phyloP scores from a whole-genome alignment of 2,329 filamentous ascomycete genomes.

The Aspergillus fumigatus region DNA sequence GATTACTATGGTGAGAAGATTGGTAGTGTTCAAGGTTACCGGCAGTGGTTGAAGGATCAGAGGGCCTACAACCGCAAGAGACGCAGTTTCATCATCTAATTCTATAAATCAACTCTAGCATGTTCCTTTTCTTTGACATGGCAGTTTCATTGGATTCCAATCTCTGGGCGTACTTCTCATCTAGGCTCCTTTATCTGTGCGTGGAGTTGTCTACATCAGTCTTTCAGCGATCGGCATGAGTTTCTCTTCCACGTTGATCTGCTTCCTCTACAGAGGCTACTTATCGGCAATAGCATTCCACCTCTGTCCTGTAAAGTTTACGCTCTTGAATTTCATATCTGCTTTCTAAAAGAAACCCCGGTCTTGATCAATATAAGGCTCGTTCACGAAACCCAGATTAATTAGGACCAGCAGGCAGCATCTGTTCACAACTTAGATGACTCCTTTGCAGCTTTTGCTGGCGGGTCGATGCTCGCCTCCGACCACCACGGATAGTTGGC shows the following conservation, averaged over 20 bases:
- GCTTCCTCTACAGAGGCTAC: not conserved
- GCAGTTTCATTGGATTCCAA: not conserved
- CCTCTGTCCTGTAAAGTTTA: not conserved
- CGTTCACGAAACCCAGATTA: not conserved
- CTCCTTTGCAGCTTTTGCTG: slow-evolving; percentile 15
- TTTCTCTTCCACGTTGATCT: not conserved
- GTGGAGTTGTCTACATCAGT: not conserved
- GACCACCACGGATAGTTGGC: slow-evolving; percentile 65
- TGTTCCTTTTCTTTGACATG: not conserved
- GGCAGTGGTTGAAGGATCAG: slow-evolving; percentile 97
- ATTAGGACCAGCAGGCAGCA: not conserved
- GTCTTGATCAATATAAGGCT: not conserved
- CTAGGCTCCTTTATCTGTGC: not conserved
- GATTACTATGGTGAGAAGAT: slow-evolving; percentile 99
- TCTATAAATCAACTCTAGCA: not conserved
- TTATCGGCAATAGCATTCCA: not conserved
- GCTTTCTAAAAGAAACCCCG: not conserved
- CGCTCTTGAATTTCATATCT: not conserved
- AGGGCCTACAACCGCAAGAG: slow-evolving; percentile 93
- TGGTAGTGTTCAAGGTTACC: slow-evolving; percentile 82
- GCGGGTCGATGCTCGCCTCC: slow-evolving; percentile 44
- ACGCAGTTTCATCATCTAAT: slow-evolving; percentile 37
- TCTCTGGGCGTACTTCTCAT: slow-evolving; percentile 3
- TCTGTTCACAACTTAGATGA: slow-evolving; percentile 19
- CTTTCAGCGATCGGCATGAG: slow-evolving; percentile 10